Evolutionary conservation across 306 rosid genomes (phyloP), one percentile per base, ranked within the genome.

Genomic region (Benincasa hispida): DNA sequence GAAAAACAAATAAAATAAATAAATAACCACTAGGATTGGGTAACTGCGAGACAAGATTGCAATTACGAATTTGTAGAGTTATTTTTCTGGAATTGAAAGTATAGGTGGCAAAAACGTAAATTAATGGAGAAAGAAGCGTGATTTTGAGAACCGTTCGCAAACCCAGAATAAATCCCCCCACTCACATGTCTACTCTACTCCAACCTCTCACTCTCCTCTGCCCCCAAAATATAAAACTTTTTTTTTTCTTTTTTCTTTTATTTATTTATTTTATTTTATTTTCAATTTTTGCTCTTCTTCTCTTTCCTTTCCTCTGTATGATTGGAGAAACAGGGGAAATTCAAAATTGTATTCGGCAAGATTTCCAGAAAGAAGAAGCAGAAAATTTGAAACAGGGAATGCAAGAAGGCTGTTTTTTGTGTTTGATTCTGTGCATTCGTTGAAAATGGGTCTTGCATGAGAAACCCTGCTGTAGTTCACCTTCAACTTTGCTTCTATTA

Each of bases 321-420:
- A 19, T 54, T 66, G 61, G 21, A 45, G 50, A 81, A 88, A 86
- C 93, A 90, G 93, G 82, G 92, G 86, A 86, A 17, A n/a, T n/a
- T n/a, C n/a, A n/a, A n/a, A n/a, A 58, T 76, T 41, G 8, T 5
- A 50, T 80, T 61, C 19, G 67, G 37, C 59, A 66, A 70, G 50
- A 72, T 66, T 85, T 79, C 58, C 39, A 51, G 59, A 63, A 39
- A n/a, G 48, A 77, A 54, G 65, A 81, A 61, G 21, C 28, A 10
- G 5, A 77, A 18, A 61, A 57, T 50, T 32, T 68, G 70, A 67
- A 77, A 73, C 67, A 66, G 9, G 72, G 87, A 87, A 84, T 84
- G 88, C 85, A 51, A 86, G 83, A 54, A 74, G 12, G 39, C 42
- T n/a, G 68, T 59, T 57, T 10, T 76, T 67, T 39, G 35, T 39